Evolutionary conservation across 2,329 filamentous ascomycete genomes (phyloP).

Genomic region (Neurospora sp.): DNA sequence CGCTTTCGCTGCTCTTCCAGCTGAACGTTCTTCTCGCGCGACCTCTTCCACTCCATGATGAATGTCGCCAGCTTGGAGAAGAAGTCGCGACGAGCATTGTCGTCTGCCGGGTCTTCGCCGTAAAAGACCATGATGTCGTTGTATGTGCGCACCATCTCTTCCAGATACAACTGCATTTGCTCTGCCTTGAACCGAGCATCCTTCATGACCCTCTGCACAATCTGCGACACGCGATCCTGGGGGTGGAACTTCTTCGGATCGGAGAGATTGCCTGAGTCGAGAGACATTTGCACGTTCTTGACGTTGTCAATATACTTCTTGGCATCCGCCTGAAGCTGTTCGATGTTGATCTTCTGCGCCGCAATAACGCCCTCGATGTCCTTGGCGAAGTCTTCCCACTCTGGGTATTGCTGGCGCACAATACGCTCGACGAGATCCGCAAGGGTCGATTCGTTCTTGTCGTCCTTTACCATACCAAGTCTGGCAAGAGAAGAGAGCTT

Average conservation of each 20-base stretch:
- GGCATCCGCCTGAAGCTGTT: conserved; percentile 79
- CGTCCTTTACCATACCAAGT: conserved; percentile 95
- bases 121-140: conserved; percentile 96
- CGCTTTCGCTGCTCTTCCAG: conserved; percentile 74
- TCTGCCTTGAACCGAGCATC: conserved; percentile 92
- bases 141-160: conserved; percentile 85
- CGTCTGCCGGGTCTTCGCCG: conserved; percentile 85
- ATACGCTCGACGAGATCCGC: conserved; percentile 94
- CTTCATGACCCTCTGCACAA: conserved; percentile 92
- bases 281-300: conserved; percentile 81
- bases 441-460: conserved; percentile 95
- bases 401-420: conserved; percentile 89
- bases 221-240: conserved; percentile 84
- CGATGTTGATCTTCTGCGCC: conserved; percentile 87
- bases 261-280: conserved; percentile 88
- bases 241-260: conserved; percentile 98
- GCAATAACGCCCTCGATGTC: conserved; percentile 74
- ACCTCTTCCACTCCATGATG: conserved; percentile 92
- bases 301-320: conserved; percentile 92
- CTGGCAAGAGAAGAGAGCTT: conserved; percentile 91
- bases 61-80: conserved; percentile 89
- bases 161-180: conserved; percentile 86
- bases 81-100: conserved; percentile 89
- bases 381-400: conserved; percentile 82
- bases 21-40: conserved; percentile 79